phyloP scores from a whole-genome alignment of 2,329 filamentous ascomycete species.

The Colletotrichum sp. region DNA sequence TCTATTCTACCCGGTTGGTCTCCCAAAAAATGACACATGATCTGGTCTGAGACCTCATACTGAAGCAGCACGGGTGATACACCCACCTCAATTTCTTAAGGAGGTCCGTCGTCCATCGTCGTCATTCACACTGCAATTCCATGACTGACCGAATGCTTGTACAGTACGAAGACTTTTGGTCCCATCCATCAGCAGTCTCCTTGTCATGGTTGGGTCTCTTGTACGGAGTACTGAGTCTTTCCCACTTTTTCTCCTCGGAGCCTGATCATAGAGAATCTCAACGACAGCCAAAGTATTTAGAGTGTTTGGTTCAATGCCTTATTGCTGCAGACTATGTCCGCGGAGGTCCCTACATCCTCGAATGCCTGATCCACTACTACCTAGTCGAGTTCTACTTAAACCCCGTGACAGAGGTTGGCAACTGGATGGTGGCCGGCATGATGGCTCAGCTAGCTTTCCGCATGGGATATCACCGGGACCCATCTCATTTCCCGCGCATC shows the following conservation, averaged over 20 bases:
- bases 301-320: fast-evolving
- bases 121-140: too few relatives aligned
- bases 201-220: too few relatives aligned
- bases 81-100: too few relatives aligned
- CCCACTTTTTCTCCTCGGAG: fast-evolving
- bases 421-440: not conserved
- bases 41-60: too few relatives aligned
- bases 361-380: fast-evolving
- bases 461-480: not conserved
- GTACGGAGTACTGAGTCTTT: fast-evolving
- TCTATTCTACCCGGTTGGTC: too few relatives aligned
- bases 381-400: fast-evolving
- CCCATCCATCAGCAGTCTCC: too few relatives aligned
- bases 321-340: not conserved
- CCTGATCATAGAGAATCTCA: fast-evolving
- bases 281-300: fast-evolving
- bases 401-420: not conserved
- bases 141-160: too few relatives aligned
- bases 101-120: too few relatives aligned
- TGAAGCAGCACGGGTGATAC: too few relatives aligned
- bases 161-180: too few relatives aligned
- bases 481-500: fast-evolving
- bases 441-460: not conserved
- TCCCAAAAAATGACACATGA: too few relatives aligned
- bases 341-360: fast-evolving